Conservation (phyloP, 768 basidiomycete genomes). For the Pluteus cervinus region DNA sequence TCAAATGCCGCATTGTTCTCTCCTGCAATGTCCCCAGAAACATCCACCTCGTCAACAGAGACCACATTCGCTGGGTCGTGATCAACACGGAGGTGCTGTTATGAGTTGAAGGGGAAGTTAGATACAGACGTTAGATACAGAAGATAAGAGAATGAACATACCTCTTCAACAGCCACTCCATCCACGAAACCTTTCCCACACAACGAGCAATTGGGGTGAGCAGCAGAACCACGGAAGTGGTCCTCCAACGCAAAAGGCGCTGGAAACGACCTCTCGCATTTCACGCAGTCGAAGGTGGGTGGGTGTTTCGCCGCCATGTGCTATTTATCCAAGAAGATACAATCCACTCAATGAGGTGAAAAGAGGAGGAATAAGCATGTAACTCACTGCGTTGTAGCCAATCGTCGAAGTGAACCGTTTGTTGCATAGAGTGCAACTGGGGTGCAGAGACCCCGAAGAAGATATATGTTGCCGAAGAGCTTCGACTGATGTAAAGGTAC, state of each 20-base stretch:
- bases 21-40: too few species aligned
- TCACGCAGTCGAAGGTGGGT: constrained; percentile 33
- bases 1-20: too few species aligned
- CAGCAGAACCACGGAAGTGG: constrained; percentile 38
- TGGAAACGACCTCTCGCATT: constrained; percentile 26
- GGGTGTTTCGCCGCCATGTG: constrained; percentile 37
- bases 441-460: constrained; percentile 27
- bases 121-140: neutral
- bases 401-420: constrained; percentile 27
- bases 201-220: constrained; percentile 39
- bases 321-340: constrained; percentile 13
- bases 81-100: constrained; percentile 18
- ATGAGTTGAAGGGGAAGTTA: constrained; percentile 18
- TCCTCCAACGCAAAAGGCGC: constrained; percentile 34
- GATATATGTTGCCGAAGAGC: constrained; percentile 33
- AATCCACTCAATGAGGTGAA: constrained; percentile 1
- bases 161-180: constrained; percentile 24
- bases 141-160: constrained; percentile 12
- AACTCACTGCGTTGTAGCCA: constrained; percentile 31
- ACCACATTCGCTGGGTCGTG: constrained; percentile 6
- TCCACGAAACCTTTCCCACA: constrained; percentile 40
- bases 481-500: too few species aligned
- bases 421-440: constrained; percentile 27
- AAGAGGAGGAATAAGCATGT: constrained; percentile 1
- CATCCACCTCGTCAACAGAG: too few species aligned